Base-by-base conservation (phyloP, 176 grass and related monocot genomes). In the Oryza nivara region DNA sequence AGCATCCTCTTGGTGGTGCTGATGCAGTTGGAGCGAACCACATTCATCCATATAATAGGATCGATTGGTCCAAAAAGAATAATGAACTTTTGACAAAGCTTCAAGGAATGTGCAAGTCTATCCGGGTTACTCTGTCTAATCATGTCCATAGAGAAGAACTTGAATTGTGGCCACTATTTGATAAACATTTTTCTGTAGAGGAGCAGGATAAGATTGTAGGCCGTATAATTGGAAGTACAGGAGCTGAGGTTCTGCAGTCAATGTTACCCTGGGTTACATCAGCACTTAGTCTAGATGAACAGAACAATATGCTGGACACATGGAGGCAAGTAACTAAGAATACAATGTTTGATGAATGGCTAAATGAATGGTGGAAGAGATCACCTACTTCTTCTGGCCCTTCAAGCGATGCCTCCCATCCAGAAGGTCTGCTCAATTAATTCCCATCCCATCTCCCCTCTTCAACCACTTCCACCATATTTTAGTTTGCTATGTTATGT, bases 261-360 rank as follows among this genome's bases (percentile, higher is more conserved):
- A 94, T 97, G 95, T 79, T 97, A 83, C 95, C 95, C 41, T 97
- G 95, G 95, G 88, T 97, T 77, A 97, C 95, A 67, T 86, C 90
- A 14, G 95, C 86, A 47, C 90, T 97, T 90, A 97, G 46, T 79
- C 80, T 85, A 76, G 90, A 97, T 63, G 95, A 97, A 82, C 92
- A 92, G 72, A 88, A 91, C 68, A 91, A 69, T 58, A 91, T 97
- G 87, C 45, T 97, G 72, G 92, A 97, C 75, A 92, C 90, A 79
- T 94, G 92, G 95, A 97, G 74, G 82, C 79, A 97, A 51, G 92
- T 81, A 65, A 88, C 92, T 0, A 94, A 92, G 43, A 97, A 97
- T 28, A 97, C 95, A 19, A 97, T 97, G 95, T 97, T 97, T 69
- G 84, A 92, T 88, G 95, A 94, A 76, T 97, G 95, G 95, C 70